Base-by-base conservation (phyloP, 176 grass and related monocot genomes). In the Zizania latifolia region DNA sequence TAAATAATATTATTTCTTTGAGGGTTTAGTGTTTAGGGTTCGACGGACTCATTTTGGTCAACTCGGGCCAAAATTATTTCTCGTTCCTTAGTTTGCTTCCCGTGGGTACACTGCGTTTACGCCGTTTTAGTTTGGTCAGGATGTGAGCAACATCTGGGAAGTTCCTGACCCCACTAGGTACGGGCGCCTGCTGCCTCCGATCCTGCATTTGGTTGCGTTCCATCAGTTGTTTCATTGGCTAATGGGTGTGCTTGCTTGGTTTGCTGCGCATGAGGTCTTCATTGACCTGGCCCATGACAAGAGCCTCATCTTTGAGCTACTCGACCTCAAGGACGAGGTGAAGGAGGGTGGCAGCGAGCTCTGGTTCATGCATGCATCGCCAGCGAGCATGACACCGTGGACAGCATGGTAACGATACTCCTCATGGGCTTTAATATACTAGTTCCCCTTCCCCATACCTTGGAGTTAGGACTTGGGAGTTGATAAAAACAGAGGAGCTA, bases 131-230 rank as follows among this genome's bases (percentile, higher is more conserved):
- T 62, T 72, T 39, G 58, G 62, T 10, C 75, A 94, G 95, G 95
- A 98, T 78, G 88, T 88, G 70, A 98, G 95, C 84, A 84, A 86
- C 68, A 88, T 90, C 68, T 67, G 91, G 15, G 35, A 98, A 28
- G 95, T 92, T 43, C 95, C 95, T n/a, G 84, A 98, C 75, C n/a
- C n/a, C 84, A 98, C 75, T 89, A 98, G 87, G 93, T 97, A 62
- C 35, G 57, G 27, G 31, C 34, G 38, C 10, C 11, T 19, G 10
- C 51, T 22, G 14, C 34, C 23, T 4, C 17, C 3, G 0, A 4
- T 65, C 14, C 55, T 48, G 6, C 10, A 51, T 30, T 24, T 28
- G 43, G 0, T 5, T 31, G 16, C 1, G 32, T 63, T 85, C 64
- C 16, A 12, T 0, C 3, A 33, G 19, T 9, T 39, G 4, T 45